These are phyloP conservation scores for Tolypocladium paradoxum DNA, from an alignment of 2,329 filamentous ascomycete genomes.

Conservation along the genomic window DNA sequence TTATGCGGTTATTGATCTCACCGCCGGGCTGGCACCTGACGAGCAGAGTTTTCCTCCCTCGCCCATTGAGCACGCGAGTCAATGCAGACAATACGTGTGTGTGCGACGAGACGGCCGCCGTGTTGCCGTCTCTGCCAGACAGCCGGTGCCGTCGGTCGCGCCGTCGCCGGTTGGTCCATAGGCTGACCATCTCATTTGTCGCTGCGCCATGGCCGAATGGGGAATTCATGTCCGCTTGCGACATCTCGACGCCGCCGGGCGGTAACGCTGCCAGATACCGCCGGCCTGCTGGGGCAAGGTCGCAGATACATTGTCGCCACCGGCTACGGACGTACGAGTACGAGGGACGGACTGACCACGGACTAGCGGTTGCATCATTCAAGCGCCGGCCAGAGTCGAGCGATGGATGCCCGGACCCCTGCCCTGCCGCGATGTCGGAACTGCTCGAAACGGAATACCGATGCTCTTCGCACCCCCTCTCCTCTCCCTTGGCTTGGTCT, in stretches of 20 bases:
- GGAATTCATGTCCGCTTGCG: conserved; percentile 11
- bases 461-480: background rate
- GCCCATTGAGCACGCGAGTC: background rate
- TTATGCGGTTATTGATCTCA: background rate
- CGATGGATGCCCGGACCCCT: conserved; percentile 1
- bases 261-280: conserved; percentile 1
- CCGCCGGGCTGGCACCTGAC: background rate
- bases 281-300: background rate
- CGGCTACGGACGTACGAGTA: no score
- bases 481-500: background rate
- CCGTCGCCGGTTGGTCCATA: background rate
- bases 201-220: conserved; percentile 6
- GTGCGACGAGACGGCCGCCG: background rate
- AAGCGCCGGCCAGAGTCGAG: background rate
- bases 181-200: conserved; percentile 2
- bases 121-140: background rate
- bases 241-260: conserved; percentile 2
- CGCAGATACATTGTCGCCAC: background rate
- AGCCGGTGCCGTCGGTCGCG: background rate
- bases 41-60: background rate
- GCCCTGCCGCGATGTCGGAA: conserved; percentile 4
- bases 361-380: background rate
- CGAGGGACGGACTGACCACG: no score
- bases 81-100: background rate
- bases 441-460: conserved; percentile 11